phyloP scores from a whole-genome alignment of 441 rosid genomes.

The Populus tomentosa region DNA sequence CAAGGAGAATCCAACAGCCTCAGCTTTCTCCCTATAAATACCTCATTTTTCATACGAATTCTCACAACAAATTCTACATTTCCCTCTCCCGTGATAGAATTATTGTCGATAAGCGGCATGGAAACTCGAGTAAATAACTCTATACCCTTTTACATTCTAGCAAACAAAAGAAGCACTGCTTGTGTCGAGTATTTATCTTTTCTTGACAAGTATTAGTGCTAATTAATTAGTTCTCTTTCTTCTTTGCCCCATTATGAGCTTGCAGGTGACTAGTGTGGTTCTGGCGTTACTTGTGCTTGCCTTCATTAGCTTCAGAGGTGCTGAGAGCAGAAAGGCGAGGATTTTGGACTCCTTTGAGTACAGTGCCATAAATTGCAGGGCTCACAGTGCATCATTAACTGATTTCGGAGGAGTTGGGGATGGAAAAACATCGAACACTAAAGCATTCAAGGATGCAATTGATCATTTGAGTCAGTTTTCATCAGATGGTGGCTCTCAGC shows the following conservation, averaged over 20 bases:
- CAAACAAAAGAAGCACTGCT: neutral
- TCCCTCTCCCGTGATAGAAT: slow-evolving; percentile 15
- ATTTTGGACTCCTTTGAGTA: slow-evolving; percentile 44
- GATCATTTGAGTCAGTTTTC: slow-evolving; percentile 37
- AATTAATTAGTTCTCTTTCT: neutral
- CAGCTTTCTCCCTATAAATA: slow-evolving; percentile 22
- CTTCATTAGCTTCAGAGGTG: slow-evolving; percentile 22
- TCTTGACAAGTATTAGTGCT: neutral
- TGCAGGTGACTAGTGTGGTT: slow-evolving; percentile 27
- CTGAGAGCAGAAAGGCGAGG: slow-evolving; percentile 36
- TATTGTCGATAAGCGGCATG: slow-evolving; percentile 5
- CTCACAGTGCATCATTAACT: slow-evolving; percentile 51
- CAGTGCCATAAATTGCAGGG: slow-evolving; percentile 58
- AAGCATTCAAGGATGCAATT: slow-evolving; percentile 48
- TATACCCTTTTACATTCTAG: neutral
- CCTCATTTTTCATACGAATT: slow-evolving; percentile 1
- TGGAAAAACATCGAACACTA: slow-evolving; percentile 57
- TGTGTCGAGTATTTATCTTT: neutral
- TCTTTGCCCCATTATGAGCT: neutral
- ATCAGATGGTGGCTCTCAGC: slow-evolving; percentile 61
- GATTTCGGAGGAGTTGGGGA: slow-evolving; percentile 84
- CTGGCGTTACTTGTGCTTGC: slow-evolving; percentile 20
- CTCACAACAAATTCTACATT: slow-evolving; percentile 8
- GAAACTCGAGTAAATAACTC: slow-evolving; percentile 19
- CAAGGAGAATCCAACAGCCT: neutral